phyloP scores from a whole-genome alignment of 1,284 basidiomycete species.

The Moesziomyces parantarcticus region DNA sequence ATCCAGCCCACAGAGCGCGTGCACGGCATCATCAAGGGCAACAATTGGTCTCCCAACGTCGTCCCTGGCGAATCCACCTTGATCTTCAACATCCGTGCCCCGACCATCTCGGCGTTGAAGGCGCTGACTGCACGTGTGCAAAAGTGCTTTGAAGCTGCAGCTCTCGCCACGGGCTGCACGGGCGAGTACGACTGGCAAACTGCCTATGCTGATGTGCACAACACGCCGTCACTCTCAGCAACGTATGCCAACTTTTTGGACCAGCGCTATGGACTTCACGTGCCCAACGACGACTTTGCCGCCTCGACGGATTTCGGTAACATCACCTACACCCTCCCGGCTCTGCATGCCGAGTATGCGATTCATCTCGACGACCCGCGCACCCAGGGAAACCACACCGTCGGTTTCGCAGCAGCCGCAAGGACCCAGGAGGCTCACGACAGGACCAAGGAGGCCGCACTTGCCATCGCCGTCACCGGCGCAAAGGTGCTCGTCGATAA shows the following conservation, averaged over 20 bases:
- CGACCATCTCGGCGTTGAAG: slow-evolving; percentile 73
- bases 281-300: slow-evolving; percentile 32
- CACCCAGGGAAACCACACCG: slow-evolving; percentile 66
- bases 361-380: slow-evolving; percentile 60
- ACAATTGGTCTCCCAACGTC: slow-evolving; percentile 69
- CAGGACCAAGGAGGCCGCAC: slow-evolving; percentile 66
- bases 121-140: slow-evolving; percentile 72
- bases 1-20: slow-evolving; percentile 73
- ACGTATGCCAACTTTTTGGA: slow-evolving; percentile 67
- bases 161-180: slow-evolving; percentile 77
- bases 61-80: slow-evolving; percentile 82
- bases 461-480: slow-evolving; percentile 66
- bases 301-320: slow-evolving; percentile 68
- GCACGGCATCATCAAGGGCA: slow-evolving; percentile 68
- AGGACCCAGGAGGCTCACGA: slow-evolving; percentile 58
- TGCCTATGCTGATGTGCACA: slow-evolving; percentile 65
- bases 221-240: slow-evolving; percentile 41
- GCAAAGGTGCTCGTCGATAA: slow-evolving; percentile 66
- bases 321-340: slow-evolving; percentile 67
- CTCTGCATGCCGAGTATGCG: slow-evolving; percentile 65
- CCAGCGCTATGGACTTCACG: slow-evolving; percentile 38
- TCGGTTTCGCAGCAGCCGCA: slow-evolving; percentile 56
- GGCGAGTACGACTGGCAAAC: slow-evolving; percentile 70
- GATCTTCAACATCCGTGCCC: slow-evolving; percentile 77
- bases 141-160: slow-evolving; percentile 79